Conservation (phyloP, 331 rosid species). For the Erythrophleum ivorense region DNA sequence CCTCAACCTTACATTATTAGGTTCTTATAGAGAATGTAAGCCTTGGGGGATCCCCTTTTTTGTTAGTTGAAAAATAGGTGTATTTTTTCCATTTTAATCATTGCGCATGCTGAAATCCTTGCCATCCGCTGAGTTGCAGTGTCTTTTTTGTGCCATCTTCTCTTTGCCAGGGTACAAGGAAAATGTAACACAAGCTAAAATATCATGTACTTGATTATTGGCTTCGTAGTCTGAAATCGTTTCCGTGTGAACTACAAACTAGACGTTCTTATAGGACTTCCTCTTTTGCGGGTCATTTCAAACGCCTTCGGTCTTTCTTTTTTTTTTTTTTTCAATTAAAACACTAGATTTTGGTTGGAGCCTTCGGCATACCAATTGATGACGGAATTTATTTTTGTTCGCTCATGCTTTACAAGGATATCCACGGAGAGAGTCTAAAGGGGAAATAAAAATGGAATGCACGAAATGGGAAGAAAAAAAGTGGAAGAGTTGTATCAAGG, state of each 20-base stretch:
- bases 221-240: background rate
- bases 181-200: constrained; percentile 17
- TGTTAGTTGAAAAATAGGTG: constrained; percentile 41
- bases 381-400: background rate
- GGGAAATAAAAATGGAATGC: background rate
- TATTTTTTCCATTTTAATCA: constrained; percentile 9
- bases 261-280: background rate
- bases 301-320: background rate
- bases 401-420: background rate
- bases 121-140: constrained; percentile 19
- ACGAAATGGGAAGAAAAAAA: background rate
- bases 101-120: constrained; percentile 25
- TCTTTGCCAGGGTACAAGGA: constrained; percentile 26
- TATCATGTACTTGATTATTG: constrained; percentile 6
- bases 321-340: background rate
- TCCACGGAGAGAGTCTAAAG: background rate
- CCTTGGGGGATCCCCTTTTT: constrained; percentile 36
- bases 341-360: background rate
- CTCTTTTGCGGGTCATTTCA: background rate
- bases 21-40: constrained; percentile 35
- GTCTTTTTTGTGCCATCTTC: constrained; percentile 26
- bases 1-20: constrained; percentile 48
- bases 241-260: background rate
- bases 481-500: too few species aligned
- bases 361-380: background rate